These are phyloP conservation scores for Phragmites australis DNA, from an alignment of 176 grass and related monocot species.

Conservation along the genomic window DNA sequence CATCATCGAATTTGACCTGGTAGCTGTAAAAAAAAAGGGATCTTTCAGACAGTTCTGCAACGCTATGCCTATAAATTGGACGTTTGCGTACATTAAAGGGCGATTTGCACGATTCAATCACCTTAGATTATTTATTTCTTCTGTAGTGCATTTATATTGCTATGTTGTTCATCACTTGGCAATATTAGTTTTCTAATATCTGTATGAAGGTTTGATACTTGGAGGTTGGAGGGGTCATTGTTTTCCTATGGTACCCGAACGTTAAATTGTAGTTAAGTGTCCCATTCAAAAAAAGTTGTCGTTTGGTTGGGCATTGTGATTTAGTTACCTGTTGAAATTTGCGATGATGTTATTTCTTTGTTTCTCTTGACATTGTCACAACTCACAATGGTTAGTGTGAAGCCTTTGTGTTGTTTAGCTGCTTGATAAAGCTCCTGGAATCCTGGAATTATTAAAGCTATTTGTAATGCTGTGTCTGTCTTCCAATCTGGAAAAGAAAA, in stretches of 20 bases:
- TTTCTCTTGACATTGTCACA: not conserved
- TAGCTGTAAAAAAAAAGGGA: conserved; percentile 8
- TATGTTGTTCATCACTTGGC: not conserved
- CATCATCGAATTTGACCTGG: conserved; percentile 1
- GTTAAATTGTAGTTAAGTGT: not conserved
- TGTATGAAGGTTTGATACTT: not conserved
- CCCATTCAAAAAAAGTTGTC: not conserved
- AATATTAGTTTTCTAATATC: not conserved
- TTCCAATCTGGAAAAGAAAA: not conserved
- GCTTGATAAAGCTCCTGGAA: not conserved
- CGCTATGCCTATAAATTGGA: not conserved
- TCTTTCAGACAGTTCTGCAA: not conserved
- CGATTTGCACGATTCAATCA: not conserved
- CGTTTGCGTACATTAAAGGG: not conserved
- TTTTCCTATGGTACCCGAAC: not conserved
- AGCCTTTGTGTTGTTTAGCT: conserved; percentile 15
- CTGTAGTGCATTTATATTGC: not conserved
- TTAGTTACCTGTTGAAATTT: conserved; percentile 14
- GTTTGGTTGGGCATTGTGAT: not conserved
- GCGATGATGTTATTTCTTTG: not conserved
- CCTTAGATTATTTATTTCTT: not conserved
- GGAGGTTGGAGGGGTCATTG: not conserved
- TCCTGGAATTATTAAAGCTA: not conserved
- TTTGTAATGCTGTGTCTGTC: not conserved
- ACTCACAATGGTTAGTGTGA: conserved; percentile 5